Evolutionary conservation across 371 early-diverging fungal genomes (phyloP).

Genomic region (Haplosporangium sp.): DNA sequence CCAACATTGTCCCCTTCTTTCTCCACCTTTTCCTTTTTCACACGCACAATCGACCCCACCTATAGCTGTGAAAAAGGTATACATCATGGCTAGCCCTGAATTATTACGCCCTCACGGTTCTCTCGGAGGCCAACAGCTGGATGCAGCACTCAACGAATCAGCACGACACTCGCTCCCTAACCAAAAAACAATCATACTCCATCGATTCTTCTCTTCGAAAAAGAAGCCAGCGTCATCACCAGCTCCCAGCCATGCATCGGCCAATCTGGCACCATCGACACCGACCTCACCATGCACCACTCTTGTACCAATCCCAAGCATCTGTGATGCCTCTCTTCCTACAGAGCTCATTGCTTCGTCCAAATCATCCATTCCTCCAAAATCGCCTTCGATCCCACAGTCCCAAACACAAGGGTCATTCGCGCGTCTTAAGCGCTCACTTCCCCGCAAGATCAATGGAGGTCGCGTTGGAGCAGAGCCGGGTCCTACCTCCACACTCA

Average conservation of each 20-base stretch:
- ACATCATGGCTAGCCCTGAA: neutral
- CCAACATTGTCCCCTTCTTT: neutral
- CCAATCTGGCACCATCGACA: neutral
- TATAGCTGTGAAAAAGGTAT: too few relatives aligned
- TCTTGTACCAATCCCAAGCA: neutral
- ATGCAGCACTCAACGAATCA: neutral
- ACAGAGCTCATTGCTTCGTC: neutral
- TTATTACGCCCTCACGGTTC: neutral
- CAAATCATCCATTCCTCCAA: neutral
- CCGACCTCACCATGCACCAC: neutral
- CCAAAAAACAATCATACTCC: conserved; percentile 10
- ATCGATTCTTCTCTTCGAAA: conserved; percentile 8
- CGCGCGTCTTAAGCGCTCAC: conserved; percentile 15
- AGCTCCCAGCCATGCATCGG: neutral
- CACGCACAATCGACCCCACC: too few relatives aligned
- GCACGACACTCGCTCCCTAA: conserved; percentile 3
- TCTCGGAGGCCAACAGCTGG: neutral
- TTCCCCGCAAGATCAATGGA: conserved; percentile 11
- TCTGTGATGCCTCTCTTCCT: neutral
- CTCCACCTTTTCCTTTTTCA: neutral
- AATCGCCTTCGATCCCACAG: neutral
- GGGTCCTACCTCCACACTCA: neutral
- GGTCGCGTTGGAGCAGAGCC: conserved; percentile 20
- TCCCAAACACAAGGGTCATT: conserved; percentile 4
- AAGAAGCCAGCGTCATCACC: neutral